These are phyloP conservation scores for Chaetomium cochliodes DNA, from an alignment of 495 filamentous ascomycete genomes.

Conservation along the genomic window DNA sequence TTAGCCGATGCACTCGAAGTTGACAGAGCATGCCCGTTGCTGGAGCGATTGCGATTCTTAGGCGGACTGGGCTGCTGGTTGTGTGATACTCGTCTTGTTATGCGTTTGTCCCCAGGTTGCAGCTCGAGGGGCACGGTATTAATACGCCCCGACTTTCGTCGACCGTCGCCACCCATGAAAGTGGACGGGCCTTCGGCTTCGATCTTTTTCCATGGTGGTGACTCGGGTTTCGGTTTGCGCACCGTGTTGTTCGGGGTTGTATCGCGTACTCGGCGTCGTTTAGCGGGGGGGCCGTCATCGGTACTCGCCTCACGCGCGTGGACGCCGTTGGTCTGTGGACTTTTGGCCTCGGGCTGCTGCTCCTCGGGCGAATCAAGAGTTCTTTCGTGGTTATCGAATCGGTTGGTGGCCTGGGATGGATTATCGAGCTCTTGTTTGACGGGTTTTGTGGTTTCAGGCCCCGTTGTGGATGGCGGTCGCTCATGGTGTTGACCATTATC, in stretches of 20 bases:
- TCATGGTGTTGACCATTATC: conserved; percentile 25
- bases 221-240: conserved; percentile 53
- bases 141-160: conserved; percentile 80
- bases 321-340: conserved; percentile 29
- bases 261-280: conserved; percentile 66
- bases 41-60: conserved; percentile 19
- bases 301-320: conserved; percentile 16
- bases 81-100: conserved; percentile 46
- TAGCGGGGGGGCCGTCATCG: conserved; percentile 60
- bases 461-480: conserved; percentile 16
- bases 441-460: conserved; percentile 8
- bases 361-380: not conserved
- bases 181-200: conserved; percentile 84
- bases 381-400: conserved; percentile 8
- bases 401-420: conserved; percentile 1
- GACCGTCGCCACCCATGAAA: conserved; percentile 70
- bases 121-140: conserved; percentile 71
- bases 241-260: conserved; percentile 38
- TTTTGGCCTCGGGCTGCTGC: conserved; percentile 4
- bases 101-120: conserved; percentile 63
- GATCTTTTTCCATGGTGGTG: conserved; percentile 92
- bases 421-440: conserved; percentile 6
- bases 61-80: conserved; percentile 31
- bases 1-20: conserved; percentile 19
- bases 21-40: conserved; percentile 26